Evolutionary conservation across 441 rosid species (phyloP).

Genomic region (Sinapis alba): DNA sequence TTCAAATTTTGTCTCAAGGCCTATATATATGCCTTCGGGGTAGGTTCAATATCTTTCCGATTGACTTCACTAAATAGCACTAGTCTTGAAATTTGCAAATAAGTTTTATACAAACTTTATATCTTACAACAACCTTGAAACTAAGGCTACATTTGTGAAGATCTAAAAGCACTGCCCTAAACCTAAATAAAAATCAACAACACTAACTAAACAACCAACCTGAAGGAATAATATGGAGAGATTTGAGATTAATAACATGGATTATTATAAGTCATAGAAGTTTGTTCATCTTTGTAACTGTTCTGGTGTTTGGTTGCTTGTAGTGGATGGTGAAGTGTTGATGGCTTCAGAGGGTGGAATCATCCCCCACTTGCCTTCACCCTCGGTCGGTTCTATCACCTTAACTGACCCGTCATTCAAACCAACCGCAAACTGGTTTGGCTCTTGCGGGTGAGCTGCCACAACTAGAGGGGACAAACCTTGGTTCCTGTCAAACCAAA

Average conservation of each 20-base stretch:
- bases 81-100: neutral
- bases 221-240: conserved; percentile 12
- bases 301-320: conserved; percentile 82
- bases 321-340: conserved; percentile 69
- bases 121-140: neutral
- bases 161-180: conserved; percentile 21
- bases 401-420: conserved; percentile 75
- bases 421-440: conserved; percentile 81
- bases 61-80: too few relatives aligned
- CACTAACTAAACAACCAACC: conserved; percentile 13
- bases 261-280: neutral
- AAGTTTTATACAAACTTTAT: conserved; percentile 14
- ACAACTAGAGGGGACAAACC: conserved; percentile 69
- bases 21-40: too few relatives aligned
- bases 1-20: too few relatives aligned
- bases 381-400: conserved; percentile 79
- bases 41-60: too few relatives aligned
- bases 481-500: conserved; percentile 54
- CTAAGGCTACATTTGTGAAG: conserved; percentile 13
- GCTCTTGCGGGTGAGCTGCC: conserved; percentile 81
- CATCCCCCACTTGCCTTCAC: conserved; percentile 82
- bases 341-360: conserved; percentile 56
- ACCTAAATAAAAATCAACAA: neutral
- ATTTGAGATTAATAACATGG: conserved; percentile 5
- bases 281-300: conserved; percentile 59